phyloP scores from a whole-genome alignment of 116 monocot species.

The Phalaenopsis hybrid region DNA sequence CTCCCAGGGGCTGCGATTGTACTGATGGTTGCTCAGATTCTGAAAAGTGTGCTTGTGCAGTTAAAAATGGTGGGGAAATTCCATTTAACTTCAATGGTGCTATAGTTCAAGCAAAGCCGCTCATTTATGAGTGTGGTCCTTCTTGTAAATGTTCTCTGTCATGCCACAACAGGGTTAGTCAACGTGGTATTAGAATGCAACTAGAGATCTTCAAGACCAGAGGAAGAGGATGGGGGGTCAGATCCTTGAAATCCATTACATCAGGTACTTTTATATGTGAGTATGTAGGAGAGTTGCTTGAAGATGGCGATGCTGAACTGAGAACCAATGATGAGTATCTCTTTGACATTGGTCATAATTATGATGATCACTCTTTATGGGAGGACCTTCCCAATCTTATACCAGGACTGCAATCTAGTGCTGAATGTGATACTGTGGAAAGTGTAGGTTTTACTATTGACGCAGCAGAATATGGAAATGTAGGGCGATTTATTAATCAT shows the following conservation, averaged over 20 bases:
- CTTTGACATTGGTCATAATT: constrained; percentile 73
- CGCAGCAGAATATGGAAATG: constrained; percentile 58
- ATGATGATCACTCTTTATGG: constrained; percentile 54
- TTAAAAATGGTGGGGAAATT: constrained; percentile 65
- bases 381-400: constrained; percentile 38
- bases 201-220: constrained; percentile 61
- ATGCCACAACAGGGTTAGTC: constrained; percentile 61
- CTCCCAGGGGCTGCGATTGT: constrained; percentile 51
- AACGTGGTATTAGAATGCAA: constrained; percentile 41
- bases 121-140: constrained; percentile 64
- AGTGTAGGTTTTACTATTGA: constrained; percentile 64
- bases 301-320: constrained; percentile 44
- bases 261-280: constrained; percentile 68
- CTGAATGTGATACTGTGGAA: constrained; percentile 14
- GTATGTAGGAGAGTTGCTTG: constrained; percentile 53
- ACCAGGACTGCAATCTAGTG: constrained; percentile 26
- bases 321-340: constrained; percentile 55
- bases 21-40: constrained; percentile 43
- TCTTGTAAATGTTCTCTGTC: constrained; percentile 57
- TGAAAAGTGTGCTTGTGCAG: constrained; percentile 48
- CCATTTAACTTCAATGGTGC: constrained; percentile 56
- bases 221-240: constrained; percentile 58
- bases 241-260: constrained; percentile 56
- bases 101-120: constrained; percentile 52
- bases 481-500: constrained; percentile 82